phyloP scores from a whole-genome alignment of 164 flowering plant genomes.

The Litsea cubeba region DNA sequence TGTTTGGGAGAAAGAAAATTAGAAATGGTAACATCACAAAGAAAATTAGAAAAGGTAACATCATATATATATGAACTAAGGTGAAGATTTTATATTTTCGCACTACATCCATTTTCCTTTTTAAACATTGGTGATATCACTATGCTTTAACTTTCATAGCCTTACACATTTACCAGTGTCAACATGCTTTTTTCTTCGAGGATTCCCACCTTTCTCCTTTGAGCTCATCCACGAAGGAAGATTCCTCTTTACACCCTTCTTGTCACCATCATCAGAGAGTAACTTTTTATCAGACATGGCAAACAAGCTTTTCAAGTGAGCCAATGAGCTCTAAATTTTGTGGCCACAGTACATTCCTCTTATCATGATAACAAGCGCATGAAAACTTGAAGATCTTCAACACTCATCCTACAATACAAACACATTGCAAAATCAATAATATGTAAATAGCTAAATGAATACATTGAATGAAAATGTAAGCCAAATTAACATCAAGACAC shows the following conservation, averaged over 20 bases:
- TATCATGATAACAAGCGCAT: neutral
- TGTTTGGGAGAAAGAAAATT: neutral
- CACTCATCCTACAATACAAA: neutral
- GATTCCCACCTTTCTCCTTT: conserved; percentile 21
- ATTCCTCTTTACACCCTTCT: conserved; percentile 31
- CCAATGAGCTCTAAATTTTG: neutral
- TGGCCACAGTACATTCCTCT: neutral
- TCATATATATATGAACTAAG: neutral
- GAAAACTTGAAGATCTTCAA: neutral
- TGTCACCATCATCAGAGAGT: conserved; percentile 11
- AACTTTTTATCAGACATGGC: conserved; percentile 34
- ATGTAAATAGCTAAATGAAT: no score
- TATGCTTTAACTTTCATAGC: neutral
- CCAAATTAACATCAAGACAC: no score
- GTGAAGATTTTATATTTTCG: neutral
- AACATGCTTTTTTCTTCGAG: conserved; percentile 24
- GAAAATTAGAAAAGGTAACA: neutral
- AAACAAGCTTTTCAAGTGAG: neutral
- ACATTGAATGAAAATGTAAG: no score
- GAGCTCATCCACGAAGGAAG: conserved; percentile 82
- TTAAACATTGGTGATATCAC: neutral
- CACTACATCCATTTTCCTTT: neutral
- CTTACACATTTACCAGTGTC: conserved; percentile 10
- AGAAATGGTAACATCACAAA: neutral
- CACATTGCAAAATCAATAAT: no score